Percentiles rank a stretch among this genome's conserved stretches.
Conservation (phyloP, 352 stramenopile genomes). For the Blastocystis sp. region DNA sequence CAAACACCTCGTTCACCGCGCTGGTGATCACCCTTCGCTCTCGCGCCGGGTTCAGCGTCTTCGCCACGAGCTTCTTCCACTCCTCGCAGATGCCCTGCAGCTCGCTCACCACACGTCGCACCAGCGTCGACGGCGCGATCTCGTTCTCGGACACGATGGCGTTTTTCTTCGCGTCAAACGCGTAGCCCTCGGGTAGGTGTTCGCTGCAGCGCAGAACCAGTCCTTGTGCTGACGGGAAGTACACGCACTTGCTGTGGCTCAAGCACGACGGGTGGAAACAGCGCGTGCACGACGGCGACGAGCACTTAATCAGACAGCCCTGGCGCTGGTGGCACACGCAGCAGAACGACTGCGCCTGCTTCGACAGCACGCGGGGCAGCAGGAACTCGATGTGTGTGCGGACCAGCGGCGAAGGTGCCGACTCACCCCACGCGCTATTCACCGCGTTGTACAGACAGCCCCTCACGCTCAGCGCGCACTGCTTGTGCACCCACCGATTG, state of each 20-base stretch:
- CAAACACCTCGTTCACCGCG: not conserved
- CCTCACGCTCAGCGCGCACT: not conserved
- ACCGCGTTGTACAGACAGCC: slow-evolving; percentile 8
- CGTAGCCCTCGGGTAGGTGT: slow-evolving; percentile 19
- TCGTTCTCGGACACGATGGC: not conserved
- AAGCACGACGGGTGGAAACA: slow-evolving; percentile 31
- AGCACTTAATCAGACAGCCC: slow-evolving; percentile 11
- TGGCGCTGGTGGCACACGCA: slow-evolving; percentile 26
- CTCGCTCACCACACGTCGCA: not conserved
- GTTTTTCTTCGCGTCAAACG: slow-evolving; percentile 6
- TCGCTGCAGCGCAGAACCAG: slow-evolving; percentile 25
- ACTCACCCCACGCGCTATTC: not conserved
- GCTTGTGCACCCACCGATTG: slow-evolving; percentile 33
- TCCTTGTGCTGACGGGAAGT: not conserved
- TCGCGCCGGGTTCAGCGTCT: not conserved
- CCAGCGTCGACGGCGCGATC: not conserved
- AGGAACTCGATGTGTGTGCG: slow-evolving; percentile 57
- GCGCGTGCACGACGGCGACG: not conserved
- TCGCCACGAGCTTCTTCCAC: not conserved
- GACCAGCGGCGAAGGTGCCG: not conserved
- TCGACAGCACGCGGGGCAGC: not conserved
- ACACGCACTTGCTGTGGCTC: not conserved
- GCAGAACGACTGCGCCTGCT: not conserved
- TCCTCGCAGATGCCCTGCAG: not conserved
- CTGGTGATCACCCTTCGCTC: not conserved